Base-by-base conservation (phyloP, 2,329 filamentous ascomycete genomes). In the Tolypocladium endophyticum region DNA sequence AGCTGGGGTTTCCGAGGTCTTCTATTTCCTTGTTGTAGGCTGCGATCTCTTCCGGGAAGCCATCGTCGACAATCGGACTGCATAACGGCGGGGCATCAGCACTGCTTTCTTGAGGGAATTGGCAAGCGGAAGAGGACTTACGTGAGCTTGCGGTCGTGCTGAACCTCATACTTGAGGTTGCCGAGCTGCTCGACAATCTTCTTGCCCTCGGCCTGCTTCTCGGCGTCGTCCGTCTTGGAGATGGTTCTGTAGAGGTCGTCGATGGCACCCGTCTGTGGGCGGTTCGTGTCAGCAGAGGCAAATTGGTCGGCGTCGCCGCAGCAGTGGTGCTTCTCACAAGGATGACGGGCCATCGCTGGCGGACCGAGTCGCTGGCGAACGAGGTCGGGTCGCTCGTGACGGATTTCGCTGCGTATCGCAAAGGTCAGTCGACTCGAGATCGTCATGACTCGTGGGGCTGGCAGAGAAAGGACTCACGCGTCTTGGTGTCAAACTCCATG, bases 331-430 rank as follows among this genome's bases (percentile, higher is more conserved):
- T 55, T 71, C 83, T 72, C 68, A 95, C 91, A 67, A 99, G 77
- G 70, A 99, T 99, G 60, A 96, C 81, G 20, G 94, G 94, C 94
- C 93, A 99, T 72, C 94, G 83, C 65, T 92, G 87, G 69, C 88
- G 83, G 39, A 90, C 93, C 11, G 94, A 96, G 61, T 87, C 80
- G 73, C 87, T 91, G 58, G 89, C 94, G 72, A 97, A 97, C 55
- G 92, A 97, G 50, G 81, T 89, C 68, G 84, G 84, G 77, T 97
- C 92, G 67, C 82, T 86, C 43, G 92, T 97, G 66, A 80, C 81
- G 72, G 88, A 95, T 62, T 85, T 86, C 55, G 87, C 90, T 95
- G 68, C 59, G 35, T n/a, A 45, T 55, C 47, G 55, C 28, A 53
- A 20, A 20, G 7, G 41, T 55, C 11, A 56, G 63, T 64, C 57